A percentile compares a stretch with the other conserved stretches of the same genome.
Evolutionary conservation across 768 basidiomycete genomes (phyloP).

Genomic region (Hebeloma cylindrosporum): DNA sequence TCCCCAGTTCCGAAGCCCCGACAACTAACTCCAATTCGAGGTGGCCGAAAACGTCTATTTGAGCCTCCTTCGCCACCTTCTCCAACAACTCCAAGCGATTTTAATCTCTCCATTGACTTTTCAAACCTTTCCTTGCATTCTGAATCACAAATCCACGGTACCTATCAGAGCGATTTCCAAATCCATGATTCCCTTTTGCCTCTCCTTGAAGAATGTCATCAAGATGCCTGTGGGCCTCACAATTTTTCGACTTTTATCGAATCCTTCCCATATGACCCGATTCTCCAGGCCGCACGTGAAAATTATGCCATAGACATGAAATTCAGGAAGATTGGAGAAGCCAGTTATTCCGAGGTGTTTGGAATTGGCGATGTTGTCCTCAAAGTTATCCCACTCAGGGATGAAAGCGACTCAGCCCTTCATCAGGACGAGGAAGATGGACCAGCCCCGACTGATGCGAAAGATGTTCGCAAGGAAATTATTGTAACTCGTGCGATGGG

Average conservation of each 20-base stretch:
- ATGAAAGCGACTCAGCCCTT: conserved; percentile 36
- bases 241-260: conserved; percentile 85
- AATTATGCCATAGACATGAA: conserved; percentile 20
- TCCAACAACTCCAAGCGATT: conserved; percentile 51
- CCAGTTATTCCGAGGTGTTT: conserved; percentile 96
- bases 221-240: conserved; percentile 57
- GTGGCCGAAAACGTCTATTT: conserved; percentile 38
- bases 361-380: conserved; percentile 87
- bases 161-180: conserved; percentile 25
- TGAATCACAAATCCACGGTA: conserved; percentile 19
- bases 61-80: conserved; percentile 56
- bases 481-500: conserved; percentile 78
- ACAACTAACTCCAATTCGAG: conserved; percentile 68
- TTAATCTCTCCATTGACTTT: conserved; percentile 54
- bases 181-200: conserved; percentile 58
- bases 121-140: conserved; percentile 41
- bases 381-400: conserved; percentile 80
- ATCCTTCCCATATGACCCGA: conserved; percentile 72
- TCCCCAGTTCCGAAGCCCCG: conserved; percentile 43
- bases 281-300: conserved; percentile 41
- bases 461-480: conserved; percentile 79
- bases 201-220: conserved; percentile 70
- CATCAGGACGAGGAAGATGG: conserved; percentile 43
- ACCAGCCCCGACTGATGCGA: conserved; percentile 70
- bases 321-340: conserved; percentile 92